Base-by-base conservation (phyloP, 768 basidiomycete species). In the Suillus placidus region DNA sequence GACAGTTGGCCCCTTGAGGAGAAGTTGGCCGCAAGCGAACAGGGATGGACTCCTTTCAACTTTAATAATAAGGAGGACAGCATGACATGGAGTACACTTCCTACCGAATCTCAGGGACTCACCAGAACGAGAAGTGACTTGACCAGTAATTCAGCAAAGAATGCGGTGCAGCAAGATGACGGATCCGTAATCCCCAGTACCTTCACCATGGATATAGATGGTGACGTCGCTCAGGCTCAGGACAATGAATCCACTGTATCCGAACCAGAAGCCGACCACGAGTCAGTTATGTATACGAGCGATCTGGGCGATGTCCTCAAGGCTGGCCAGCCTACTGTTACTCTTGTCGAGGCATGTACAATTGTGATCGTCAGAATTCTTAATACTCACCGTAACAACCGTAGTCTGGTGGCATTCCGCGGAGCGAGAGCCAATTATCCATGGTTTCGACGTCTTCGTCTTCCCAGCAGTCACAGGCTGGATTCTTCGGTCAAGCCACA, bases 1-100 rank as follows among this genome's bases (percentile, higher is more conserved):
- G 90, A 92, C 70, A 92, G 91, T 72, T 93, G 90, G 91, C 89
- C 88, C 12, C 77, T 90, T 34, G 86, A 90, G 47, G 89, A 89
- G 68, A 89, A 87, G 68, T 75, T 89, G 63, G 79, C 83, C 0
- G 80, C 80, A 45, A 82, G 80, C 12, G 80, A 84, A 42, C 83
- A 77, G 63, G 78, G 83, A 66, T 92, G 91, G 91, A 85, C 84
- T 18, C 80, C 83, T 55, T 88, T 88, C 68, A 84, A 83, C 35
- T 77, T 79, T 60, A 81, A 76, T 63, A 73, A 76, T 30, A 76
- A 80, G 9, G 90, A 91, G 56, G 91, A 92, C 70, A 89, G 86
- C 67, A 83, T 87, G 76, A 91, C 91, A 20, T 92, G 91, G 91
- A 91, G 88, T 68, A 88, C 89, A 20, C 71, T 83, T 61, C 88